These are phyloP conservation scores for Tolypocladium sp. DNA, from an alignment of 2,329 filamentous ascomycete species.

Conservation along the genomic window DNA sequence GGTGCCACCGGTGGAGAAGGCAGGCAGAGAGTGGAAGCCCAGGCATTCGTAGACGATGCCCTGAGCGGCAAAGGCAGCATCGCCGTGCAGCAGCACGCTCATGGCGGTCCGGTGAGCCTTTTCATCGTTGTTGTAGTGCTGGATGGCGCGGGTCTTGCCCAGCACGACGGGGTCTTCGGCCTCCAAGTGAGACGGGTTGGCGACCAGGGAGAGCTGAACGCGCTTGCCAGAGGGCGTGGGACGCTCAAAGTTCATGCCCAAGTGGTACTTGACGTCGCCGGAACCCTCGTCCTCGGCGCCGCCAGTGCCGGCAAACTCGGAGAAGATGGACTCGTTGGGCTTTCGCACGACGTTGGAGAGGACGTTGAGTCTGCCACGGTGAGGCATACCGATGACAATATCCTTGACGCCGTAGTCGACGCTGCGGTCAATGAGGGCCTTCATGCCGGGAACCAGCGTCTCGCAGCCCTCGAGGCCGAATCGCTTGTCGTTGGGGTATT, in stretches of 20 bases:
- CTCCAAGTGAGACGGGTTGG: slow-evolving; percentile 96
- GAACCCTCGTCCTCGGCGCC: slow-evolving; percentile 92
- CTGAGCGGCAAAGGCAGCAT: slow-evolving; percentile 93
- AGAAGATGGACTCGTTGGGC: slow-evolving; percentile 99
- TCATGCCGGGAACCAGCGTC: slow-evolving; percentile 96
- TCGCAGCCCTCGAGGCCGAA: slow-evolving; percentile 98
- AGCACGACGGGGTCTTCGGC: slow-evolving; percentile 96
- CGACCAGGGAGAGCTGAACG: slow-evolving; percentile 96
- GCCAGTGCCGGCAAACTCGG: slow-evolving; percentile 84
- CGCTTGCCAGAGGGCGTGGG: slow-evolving; percentile 97
- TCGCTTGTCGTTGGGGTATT: slow-evolving; percentile 99
- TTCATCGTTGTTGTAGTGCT: slow-evolving; percentile 98
- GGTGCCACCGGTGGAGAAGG: slow-evolving; percentile 94
- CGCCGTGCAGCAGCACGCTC: slow-evolving; percentile 92
- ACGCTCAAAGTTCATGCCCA: slow-evolving; percentile 99
- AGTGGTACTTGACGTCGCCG: slow-evolving; percentile 97
- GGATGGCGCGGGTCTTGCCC: slow-evolving; percentile 93
- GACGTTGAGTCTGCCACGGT: slow-evolving; percentile 95
- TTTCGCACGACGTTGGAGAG: slow-evolving; percentile 98
- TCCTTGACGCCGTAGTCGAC: slow-evolving; percentile 99
- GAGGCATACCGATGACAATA: slow-evolving; percentile 98
- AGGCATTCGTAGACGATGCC: slow-evolving; percentile 98
- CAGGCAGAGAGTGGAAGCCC: slow-evolving; percentile 90
- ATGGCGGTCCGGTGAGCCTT: slow-evolving; percentile 81
- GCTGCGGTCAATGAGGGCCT: slow-evolving; percentile 94